A percentile compares a stretch with the other conserved stretches of the same genome.
phyloP scores from a whole-genome alignment of 139 green algal genomes.

The Picochlorum sp. region DNA sequence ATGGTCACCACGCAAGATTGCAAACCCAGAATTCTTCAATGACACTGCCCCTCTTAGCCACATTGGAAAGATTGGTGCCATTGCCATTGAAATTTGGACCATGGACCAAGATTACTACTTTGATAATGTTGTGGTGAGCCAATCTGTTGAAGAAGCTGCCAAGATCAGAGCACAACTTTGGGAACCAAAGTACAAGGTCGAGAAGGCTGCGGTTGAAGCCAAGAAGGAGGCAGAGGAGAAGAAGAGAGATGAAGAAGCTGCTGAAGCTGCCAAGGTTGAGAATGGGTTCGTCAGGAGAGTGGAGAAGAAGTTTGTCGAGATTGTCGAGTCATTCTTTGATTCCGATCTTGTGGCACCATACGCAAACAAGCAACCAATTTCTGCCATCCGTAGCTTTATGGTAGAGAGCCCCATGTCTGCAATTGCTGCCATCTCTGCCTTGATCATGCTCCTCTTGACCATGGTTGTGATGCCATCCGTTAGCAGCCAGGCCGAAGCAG shows the following conservation, averaged over 20 bases:
- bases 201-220: constrained; percentile 20
- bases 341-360: neutral
- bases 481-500: neutral
- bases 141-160: constrained; percentile 33
- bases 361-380: neutral
- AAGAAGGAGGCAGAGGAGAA: constrained; percentile 18
- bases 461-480: neutral
- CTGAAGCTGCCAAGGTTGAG: constrained; percentile 1
- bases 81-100: constrained; percentile 84
- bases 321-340: neutral
- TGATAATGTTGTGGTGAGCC: constrained; percentile 68
- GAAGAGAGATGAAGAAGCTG: constrained; percentile 16
- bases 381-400: neutral
- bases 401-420: neutral
- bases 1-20: constrained; percentile 55
- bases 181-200: constrained; percentile 33
- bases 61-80: constrained; percentile 49
- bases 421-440: neutral
- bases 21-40: constrained; percentile 62
- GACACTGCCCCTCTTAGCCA: constrained; percentile 43
- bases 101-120: constrained; percentile 67
- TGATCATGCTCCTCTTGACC: neutral
- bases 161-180: constrained; percentile 41
- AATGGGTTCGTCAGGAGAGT: neutral
- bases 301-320: neutral